A percentile compares a stretch with the other conserved stretches of the same genome.
Evolutionary conservation across 495 filamentous ascomycete genomes (phyloP).

Genomic region (Mycothermus thermophilus): DNA sequence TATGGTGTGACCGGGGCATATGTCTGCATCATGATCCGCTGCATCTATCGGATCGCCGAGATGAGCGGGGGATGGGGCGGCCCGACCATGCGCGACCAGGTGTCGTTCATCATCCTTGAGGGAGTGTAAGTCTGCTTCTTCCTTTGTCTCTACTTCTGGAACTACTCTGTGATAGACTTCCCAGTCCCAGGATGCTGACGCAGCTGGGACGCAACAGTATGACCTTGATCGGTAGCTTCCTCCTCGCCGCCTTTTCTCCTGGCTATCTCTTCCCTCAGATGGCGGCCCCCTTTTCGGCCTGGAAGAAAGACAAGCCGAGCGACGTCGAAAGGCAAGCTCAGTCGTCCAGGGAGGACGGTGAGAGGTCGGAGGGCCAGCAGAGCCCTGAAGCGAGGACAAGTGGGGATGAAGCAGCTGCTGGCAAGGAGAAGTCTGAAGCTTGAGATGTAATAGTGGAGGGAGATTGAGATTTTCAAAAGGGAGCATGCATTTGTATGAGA

Average conservation of each 20-base stretch:
- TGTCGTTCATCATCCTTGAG: conserved; percentile 50
- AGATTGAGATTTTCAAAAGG: too few species aligned
- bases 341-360: too few species aligned
- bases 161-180: neutral
- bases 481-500: too few species aligned
- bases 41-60: conserved; percentile 56
- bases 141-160: neutral
- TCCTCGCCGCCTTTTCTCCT: conserved; percentile 24
- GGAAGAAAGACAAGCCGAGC: neutral
- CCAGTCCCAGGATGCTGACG: conserved; percentile 5
- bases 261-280: conserved; percentile 28
- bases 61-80: conserved; percentile 59
- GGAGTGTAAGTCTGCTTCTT: conserved; percentile 21
- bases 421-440: neutral
- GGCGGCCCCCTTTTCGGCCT: conserved; percentile 18
- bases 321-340: neutral
- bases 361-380: neutral
- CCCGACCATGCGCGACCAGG: conserved; percentile 51
- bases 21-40: conserved; percentile 46
- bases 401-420: conserved; percentile 2
- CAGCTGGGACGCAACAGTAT: conserved; percentile 14
- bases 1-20: conserved; percentile 42
- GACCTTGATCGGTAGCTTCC: conserved; percentile 21
- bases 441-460: too few species aligned
- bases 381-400: neutral